These are phyloP conservation scores for Colletotrichum musae DNA, from an alignment of 2,329 filamentous ascomycete species.

Conservation along the genomic window DNA sequence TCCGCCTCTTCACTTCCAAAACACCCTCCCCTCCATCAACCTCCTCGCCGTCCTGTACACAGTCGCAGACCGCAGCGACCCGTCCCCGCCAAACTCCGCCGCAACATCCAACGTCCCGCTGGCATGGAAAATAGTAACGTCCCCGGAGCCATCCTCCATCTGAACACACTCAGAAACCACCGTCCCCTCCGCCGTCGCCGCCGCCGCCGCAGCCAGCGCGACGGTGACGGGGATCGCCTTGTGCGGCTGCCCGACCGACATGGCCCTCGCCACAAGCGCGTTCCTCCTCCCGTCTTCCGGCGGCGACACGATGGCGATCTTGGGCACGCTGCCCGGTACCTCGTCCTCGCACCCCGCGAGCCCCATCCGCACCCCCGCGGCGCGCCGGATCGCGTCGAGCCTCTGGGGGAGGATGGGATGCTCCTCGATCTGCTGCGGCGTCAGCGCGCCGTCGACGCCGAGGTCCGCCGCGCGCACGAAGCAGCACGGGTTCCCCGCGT, in stretches of 20 bases:
- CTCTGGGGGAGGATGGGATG: conserved; percentile 58
- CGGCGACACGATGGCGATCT: conserved; percentile 70
- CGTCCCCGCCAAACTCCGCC: conserved; percentile 54
- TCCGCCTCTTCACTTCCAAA: conserved; percentile 41
- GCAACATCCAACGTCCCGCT: conserved; percentile 61
- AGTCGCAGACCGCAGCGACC: conserved; percentile 53
- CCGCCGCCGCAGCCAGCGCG: conserved; percentile 62
- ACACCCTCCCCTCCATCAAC: conserved; percentile 61
- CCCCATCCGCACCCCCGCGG: conserved; percentile 74
- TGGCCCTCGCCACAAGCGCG: conserved; percentile 57
- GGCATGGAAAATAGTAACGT: conserved; percentile 60
- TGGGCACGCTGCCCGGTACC: conserved; percentile 72
- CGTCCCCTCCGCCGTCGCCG: conserved; percentile 60
- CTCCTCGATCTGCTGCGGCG: conserved; percentile 67
- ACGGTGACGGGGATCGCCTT: conserved; percentile 70
- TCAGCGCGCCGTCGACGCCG: conserved; percentile 63
- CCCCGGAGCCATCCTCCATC: conserved; percentile 39
- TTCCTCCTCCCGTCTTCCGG: conserved; percentile 51
- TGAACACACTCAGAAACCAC: conserved; percentile 51
- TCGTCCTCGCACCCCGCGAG: conserved; percentile 56
- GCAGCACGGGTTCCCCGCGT: conserved; percentile 75
- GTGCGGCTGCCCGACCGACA: conserved; percentile 71
- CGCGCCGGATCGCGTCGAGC: conserved; percentile 70
- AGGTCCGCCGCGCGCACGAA: conserved; percentile 72
- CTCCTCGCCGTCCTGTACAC: conserved; percentile 64